Base-by-base conservation (phyloP, 208 protist species). In the Wallacemonas rigidus region DNA sequence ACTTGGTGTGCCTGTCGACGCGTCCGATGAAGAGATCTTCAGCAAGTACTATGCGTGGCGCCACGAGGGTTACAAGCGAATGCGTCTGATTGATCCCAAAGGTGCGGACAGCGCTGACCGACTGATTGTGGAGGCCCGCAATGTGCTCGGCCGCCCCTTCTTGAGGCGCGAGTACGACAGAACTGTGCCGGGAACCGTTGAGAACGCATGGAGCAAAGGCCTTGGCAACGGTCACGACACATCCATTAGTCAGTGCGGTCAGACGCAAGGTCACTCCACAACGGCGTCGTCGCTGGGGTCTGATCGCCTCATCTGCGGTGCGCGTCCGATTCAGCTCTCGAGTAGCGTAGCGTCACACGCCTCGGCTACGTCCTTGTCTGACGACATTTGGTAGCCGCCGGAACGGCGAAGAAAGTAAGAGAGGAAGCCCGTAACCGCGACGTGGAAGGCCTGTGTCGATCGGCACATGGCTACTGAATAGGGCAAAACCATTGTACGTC, bases 81-180 rank as follows among this genome's bases (percentile, higher is more conserved):
- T 88, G 74, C 73, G 80, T 8, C 70, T 76, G 15, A 72, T 85
- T 9, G 87, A 94, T 69, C 83, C 82, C 35, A 71, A 70, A 17
- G 65, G 72, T 26, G 91, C 84, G 12, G 89, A 96, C 60, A 77
- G 77, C 12, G 69, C 83, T 14, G 89, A 96, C 65, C 74, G 82
- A 8, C 64, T 96, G 40, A 79, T 93, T 26, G 85, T 94, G 43
- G 92, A 96, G 81, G 86, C 92, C 9, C 86, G 86, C 67, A 94
- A 94, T 63, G 89, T 96, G 9, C 79, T 94, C 41, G 86, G 92
- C 51, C 80, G 90, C 65, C 72, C 81, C 1, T 54, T 61, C 3
- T 70, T 94, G 36, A 89, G 92, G 9, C 69, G 47, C 50, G 82
- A 88, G 78, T 95, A 96, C 72, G 88, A 95, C 71, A 69, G 77